Percentiles rank a stretch among this genome's conserved stretches.
These are phyloP conservation scores for Myxozyma sirexii DNA, from an alignment of 805 yeast species.

Conservation along the genomic window DNA sequence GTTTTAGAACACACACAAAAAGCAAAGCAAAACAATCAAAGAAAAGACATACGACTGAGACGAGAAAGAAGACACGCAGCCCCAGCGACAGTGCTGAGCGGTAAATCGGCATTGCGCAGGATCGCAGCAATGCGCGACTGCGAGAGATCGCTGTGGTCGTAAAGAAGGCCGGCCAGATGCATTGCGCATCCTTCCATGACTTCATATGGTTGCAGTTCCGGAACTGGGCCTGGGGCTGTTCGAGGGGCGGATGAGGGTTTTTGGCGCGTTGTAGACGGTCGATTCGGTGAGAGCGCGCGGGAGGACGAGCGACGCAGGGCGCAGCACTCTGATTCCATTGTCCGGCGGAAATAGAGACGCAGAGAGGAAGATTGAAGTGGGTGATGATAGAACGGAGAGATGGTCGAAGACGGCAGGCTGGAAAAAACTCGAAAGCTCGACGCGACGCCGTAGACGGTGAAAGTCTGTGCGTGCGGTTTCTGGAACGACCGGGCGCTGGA, in stretches of 20 bases:
- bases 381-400: background rate
- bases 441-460: no score
- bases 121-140: background rate
- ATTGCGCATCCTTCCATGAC: constrained; percentile 9
- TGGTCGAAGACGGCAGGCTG: background rate
- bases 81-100: constrained; percentile 5
- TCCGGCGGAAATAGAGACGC: background rate
- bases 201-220: background rate
- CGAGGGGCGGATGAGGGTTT: background rate
- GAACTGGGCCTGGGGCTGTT: background rate
- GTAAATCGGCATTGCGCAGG: background rate
- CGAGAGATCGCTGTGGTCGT: background rate
- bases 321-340: constrained; percentile 7
- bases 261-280: background rate
- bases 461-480: no score
- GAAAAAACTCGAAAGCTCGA: background rate
- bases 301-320: constrained; percentile 16
- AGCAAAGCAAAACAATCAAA: background rate
- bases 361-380: background rate
- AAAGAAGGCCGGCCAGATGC: constrained; percentile 10
- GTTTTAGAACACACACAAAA: background rate
- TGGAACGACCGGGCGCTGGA: no score
- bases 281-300: constrained; percentile 7
- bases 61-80: constrained; percentile 8
- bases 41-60: constrained; percentile 2